These are phyloP conservation scores for Mesotaenium endlicherianum DNA, from an alignment of 139 green algal genomes.

Conservation along the genomic window DNA sequence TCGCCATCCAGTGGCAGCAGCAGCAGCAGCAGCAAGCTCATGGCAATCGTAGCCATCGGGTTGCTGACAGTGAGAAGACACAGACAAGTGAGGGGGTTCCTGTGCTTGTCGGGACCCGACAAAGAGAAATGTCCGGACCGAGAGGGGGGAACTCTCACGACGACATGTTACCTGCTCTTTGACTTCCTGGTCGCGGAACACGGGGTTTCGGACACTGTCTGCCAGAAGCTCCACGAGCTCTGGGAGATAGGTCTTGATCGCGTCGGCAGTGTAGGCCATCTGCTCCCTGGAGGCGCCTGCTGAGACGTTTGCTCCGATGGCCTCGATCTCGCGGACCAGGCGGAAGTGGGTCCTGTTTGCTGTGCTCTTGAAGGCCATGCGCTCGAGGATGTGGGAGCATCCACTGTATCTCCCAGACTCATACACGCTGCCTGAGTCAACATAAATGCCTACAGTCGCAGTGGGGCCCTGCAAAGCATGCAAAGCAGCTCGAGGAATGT, in stretches of 20 bases:
- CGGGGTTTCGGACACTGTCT: constrained; percentile 86
- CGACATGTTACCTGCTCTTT: constrained; percentile 52
- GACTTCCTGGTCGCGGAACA: constrained; percentile 74
- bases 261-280: constrained; percentile 92
- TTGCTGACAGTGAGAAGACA: too few relatives aligned
- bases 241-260: constrained; percentile 70
- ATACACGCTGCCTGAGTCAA: constrained; percentile 72
- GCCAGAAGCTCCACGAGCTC: constrained; percentile 85
- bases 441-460: constrained; percentile 84
- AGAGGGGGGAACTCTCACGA: not conserved
- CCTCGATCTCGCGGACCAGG: constrained; percentile 80
- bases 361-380: constrained; percentile 89
- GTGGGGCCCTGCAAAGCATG: constrained; percentile 72
- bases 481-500: not conserved
- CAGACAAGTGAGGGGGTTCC: too few relatives aligned
- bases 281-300: constrained; percentile 65
- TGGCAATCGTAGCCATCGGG: too few relatives aligned
- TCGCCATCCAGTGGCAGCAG: too few relatives aligned
- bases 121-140: too few relatives aligned
- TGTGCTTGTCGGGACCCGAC: too few relatives aligned
- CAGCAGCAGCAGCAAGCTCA: not conserved
- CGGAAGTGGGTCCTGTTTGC: constrained; percentile 74
- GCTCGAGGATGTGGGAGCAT: constrained; percentile 85
- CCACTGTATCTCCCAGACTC: constrained; percentile 58
- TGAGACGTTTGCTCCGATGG: constrained; percentile 79